Conservation (phyloP, 1,284 basidiomycete genomes). For the Trichosporon faecale region DNA sequence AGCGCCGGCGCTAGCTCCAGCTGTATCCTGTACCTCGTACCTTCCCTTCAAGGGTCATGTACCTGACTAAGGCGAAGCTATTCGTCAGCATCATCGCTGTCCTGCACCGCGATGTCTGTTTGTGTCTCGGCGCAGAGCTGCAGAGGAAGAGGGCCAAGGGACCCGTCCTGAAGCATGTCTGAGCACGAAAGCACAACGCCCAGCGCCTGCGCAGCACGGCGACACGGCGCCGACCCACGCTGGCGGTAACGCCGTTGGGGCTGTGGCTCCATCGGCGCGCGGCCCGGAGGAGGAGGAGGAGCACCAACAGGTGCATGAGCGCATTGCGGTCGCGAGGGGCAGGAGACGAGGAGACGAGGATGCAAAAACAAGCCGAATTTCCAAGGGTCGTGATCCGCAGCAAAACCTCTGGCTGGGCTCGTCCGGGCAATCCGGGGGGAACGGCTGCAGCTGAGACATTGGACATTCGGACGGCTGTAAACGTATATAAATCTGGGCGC, state of each 20-base stretch:
- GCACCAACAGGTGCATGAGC: neutral
- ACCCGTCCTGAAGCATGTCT: too few relatives aligned
- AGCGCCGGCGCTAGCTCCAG: neutral
- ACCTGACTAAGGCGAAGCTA: neutral
- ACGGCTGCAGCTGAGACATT: neutral
- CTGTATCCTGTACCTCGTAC: neutral
- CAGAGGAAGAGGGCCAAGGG: neutral
- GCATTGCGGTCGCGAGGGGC: neutral
- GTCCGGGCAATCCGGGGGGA: too few relatives aligned
- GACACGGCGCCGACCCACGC: neutral
- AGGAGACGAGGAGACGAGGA: neutral
- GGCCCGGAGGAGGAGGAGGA: neutral
- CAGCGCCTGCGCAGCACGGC: neutral
- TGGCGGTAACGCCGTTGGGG: neutral
- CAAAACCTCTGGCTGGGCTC: too few relatives aligned
- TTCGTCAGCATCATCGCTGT: neutral
- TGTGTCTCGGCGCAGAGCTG: neutral
- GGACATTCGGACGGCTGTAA: neutral
- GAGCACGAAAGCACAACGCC: neutral
- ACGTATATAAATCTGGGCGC: neutral
- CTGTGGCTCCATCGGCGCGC: neutral
- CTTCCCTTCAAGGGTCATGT: neutral
- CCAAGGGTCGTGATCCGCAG: neutral
- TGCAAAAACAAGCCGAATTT: neutral
- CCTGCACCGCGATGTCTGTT: neutral